A percentile compares a stretch with the other conserved stretches of the same genome.
Evolutionary conservation across 78 protist genomes (phyloP).

Genomic region (Emiliania huxleyi): DNA sequence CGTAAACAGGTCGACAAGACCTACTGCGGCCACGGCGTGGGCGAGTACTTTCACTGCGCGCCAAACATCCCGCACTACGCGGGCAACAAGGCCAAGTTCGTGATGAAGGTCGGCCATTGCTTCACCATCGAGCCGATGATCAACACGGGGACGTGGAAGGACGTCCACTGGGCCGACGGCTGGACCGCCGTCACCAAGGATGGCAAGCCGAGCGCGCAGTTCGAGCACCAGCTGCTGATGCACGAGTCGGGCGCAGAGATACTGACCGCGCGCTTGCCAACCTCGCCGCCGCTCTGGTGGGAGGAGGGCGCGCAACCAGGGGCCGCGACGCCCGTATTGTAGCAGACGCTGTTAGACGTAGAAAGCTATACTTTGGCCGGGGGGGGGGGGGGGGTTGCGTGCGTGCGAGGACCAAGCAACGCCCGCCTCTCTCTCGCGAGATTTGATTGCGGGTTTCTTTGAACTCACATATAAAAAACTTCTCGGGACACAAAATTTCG

Average conservation of each 20-base stretch:
- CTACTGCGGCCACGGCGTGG: slow-evolving; percentile 92
- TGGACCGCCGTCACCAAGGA: slow-evolving; percentile 87
- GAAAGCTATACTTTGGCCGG: too few relatives aligned
- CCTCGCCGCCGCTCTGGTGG: slow-evolving; percentile 26
- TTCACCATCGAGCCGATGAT: slow-evolving; percentile 98
- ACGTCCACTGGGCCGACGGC: slow-evolving; percentile 86
- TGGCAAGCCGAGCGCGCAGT: slow-evolving; percentile 81
- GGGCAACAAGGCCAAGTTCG: neutral
- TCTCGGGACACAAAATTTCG: too few relatives aligned
- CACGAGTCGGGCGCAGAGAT: slow-evolving; percentile 32
- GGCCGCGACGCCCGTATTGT: neutral
- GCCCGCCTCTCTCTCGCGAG: too few relatives aligned
- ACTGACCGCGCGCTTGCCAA: neutral
- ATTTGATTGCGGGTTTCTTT: too few relatives aligned
- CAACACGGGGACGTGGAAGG: slow-evolving; percentile 50
- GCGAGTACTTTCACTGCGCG: slow-evolving; percentile 1
- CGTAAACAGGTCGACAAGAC: slow-evolving; percentile 71
- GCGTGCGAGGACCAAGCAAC: too few relatives aligned
- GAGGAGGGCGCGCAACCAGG: neutral
- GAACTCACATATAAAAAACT: too few relatives aligned
- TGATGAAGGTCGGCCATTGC: slow-evolving; percentile 85
- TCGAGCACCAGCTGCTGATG: slow-evolving; percentile 89
- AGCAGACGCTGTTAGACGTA: too few relatives aligned
- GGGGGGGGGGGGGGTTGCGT: too few relatives aligned
- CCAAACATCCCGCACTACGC: slow-evolving; percentile 7